phyloP scores from a whole-genome alignment of 2,329 filamentous ascomycete species.

The Calonectria pteridis region DNA sequence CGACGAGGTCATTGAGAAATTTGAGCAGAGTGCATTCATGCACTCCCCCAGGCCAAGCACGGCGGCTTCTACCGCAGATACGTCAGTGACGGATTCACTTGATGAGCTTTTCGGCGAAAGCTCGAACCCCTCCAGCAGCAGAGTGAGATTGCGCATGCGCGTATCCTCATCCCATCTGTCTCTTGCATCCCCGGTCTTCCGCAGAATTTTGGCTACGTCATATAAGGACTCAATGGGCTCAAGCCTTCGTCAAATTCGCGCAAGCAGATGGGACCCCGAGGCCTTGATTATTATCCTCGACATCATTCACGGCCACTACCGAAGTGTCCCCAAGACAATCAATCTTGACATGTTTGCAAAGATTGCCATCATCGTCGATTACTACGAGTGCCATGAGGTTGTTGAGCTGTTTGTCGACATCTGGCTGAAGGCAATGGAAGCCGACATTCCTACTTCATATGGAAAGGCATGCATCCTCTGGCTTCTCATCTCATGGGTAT shows the following conservation, averaged over 20 bases:
- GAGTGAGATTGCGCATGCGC: constrained; percentile 2
- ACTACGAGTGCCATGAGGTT: constrained; percentile 46
- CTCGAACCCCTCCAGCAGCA: neutral
- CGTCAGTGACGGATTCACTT: neutral
- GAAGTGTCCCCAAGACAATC: constrained; percentile 36
- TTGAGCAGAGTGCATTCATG: neutral
- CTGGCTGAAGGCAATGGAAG: constrained; percentile 24
- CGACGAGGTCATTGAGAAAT: neutral
- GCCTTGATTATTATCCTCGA: constrained; percentile 46
- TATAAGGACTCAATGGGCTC: neutral
- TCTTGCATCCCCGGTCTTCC: constrained; percentile 47
- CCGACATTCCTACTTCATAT: neutral
- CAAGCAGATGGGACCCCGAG: constrained; percentile 43
- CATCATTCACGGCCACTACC: constrained; percentile 45
- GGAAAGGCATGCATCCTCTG: constrained; percentile 19
- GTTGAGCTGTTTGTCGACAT: constrained; percentile 27
- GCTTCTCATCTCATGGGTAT: constrained; percentile 34
- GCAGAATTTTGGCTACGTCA: constrained; percentile 28
- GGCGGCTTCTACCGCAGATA: neutral
- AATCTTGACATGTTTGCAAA: constrained; percentile 42
- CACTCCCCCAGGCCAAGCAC: neutral
- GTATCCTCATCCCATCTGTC: constrained; percentile 46
- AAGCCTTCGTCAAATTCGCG: constrained; percentile 22
- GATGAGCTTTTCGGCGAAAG: neutral
- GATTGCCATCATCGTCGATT: constrained; percentile 46